Percentiles rank a stretch among this genome's conserved stretches.
Evolutionary conservation across 83 land plant species (phyloP).

Genomic region (Picea abies): DNA sequence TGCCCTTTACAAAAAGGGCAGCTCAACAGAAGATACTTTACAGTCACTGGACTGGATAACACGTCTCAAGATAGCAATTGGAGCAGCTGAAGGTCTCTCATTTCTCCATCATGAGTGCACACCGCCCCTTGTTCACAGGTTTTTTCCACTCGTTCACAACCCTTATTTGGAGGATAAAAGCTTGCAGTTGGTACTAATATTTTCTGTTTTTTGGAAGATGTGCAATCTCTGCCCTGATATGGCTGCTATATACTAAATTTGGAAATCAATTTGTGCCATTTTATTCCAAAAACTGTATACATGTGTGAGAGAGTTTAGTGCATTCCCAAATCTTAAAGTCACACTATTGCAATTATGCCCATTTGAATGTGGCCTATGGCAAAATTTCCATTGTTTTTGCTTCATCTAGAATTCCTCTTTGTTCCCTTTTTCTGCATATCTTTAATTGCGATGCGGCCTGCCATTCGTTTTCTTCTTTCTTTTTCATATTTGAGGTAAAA

Average conservation of each 20-base stretch:
- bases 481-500: no score
- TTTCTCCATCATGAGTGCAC: constrained; percentile 74
- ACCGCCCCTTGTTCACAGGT: constrained; percentile 98
- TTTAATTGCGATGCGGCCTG: no score
- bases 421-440: no score
- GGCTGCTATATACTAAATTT: no score
- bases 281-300: background rate
- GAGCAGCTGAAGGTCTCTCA: constrained; percentile 89
- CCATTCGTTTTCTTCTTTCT: no score
- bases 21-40: constrained; percentile 65
- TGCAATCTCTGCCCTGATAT: background rate
- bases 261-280: background rate
- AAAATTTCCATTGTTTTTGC: no score
- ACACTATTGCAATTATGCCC: no score
- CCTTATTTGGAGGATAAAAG: background rate
- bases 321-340: background rate
- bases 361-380: no score
- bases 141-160: background rate
- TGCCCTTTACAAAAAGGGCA: constrained; percentile 69
- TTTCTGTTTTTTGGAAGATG: background rate
- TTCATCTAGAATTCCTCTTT: no score
- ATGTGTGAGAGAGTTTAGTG: background rate
- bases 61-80: constrained; percentile 90
- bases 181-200: background rate
- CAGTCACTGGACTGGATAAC: constrained; percentile 99